Base-by-base conservation (phyloP, 1,284 basidiomycete species). In the Caloboletus inedulis region DNA sequence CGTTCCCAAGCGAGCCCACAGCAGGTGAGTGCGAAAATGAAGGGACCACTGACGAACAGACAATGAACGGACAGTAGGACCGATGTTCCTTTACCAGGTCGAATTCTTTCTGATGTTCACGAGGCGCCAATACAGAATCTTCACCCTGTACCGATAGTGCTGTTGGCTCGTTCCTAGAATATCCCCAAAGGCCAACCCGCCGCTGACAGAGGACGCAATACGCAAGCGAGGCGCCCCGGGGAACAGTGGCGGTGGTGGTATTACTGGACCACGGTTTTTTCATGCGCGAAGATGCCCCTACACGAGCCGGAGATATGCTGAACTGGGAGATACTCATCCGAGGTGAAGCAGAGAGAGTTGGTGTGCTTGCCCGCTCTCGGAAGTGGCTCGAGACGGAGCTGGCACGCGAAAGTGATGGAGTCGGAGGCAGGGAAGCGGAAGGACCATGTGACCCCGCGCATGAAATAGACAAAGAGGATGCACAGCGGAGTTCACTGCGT, bases 21-120 rank as follows among this genome's bases (percentile, higher is more conserved):
- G 53, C 33, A 8, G 65, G 57, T 4, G 68, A 63, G 10, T 72
- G 62, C n/a, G 82, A 75, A 10, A 84, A 65, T 2, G 81, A 77
- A 4, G 86, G 85, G 10, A 90, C 72, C 3, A 74, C 63, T 2
- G 86, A 88, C 7, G 87, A 87, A 21, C 80, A 78, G 23, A 85
- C 83, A 43, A 88, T 79, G 57, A 89, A 91, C 19, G 89, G 89
- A 60, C 89, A 91, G 59, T 88, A 89, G 3, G 87, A 82, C 21
- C 89, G 77, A 63, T 91, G 89, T 66, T 91, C 89, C 61, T 83
- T 85, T 37, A 89, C 68, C 21, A 90, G 65, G 64, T 91, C 87
- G 51, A 91, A 81, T 30, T 78, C 79, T 44, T 85, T 76, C 44
- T 73, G 72, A n/a, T 72, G 72, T 50, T 72, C 73, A 57, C 45